Base-by-base conservation (phyloP, 2,329 filamentous ascomycete species). In the Pyricularia pennisetigena region DNA sequence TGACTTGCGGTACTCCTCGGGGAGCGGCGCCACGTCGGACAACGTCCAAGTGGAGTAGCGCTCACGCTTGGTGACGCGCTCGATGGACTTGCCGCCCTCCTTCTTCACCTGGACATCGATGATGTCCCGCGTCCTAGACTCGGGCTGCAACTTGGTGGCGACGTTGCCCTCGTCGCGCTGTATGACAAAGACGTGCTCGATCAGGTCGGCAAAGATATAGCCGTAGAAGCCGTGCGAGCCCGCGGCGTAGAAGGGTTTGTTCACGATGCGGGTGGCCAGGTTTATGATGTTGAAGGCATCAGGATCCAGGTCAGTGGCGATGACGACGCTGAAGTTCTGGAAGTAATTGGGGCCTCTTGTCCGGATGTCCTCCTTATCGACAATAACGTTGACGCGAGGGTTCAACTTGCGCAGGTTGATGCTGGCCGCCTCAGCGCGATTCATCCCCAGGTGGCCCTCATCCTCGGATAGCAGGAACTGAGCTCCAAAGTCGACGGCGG, bases 141-240 rank as follows among this genome's bases (percentile, higher is more conserved):
- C 95, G 4, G 85, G 79, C 65, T 83, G 83, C 9, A 82, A 70
- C 59, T 83, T 77, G 69, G 88, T 89, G 24, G 86, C 76, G 14
- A 91, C 81, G 75, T 98, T 98, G 69, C 91, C 89, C 71, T 90
- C 89, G 70, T 92, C 88, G 69, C 95, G 89, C 80, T 97, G 90
- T 70, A 99, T 90, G 70, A 95, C 88, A 75, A 93, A 99, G 74
- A 94, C 89, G 77, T 99, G 95, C 74, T 89, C 86, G 72, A 97
- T 93, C 26, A 99, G 85, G 77, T 99, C 95, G 69, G 91, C 91
- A 77, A 99, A 99, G 72, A 97, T 91, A 80, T 92, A 99, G 68
- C 95, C 95, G 77, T 96, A 98, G 76, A 97, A 86, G 65, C 95
- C 95, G 76, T 97, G 92, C 2, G 90, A 87, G 66, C 89, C 90